Evolutionary conservation across 768 basidiomycete genomes (phyloP).

Genomic region (Ephemerocybe angulata): DNA sequence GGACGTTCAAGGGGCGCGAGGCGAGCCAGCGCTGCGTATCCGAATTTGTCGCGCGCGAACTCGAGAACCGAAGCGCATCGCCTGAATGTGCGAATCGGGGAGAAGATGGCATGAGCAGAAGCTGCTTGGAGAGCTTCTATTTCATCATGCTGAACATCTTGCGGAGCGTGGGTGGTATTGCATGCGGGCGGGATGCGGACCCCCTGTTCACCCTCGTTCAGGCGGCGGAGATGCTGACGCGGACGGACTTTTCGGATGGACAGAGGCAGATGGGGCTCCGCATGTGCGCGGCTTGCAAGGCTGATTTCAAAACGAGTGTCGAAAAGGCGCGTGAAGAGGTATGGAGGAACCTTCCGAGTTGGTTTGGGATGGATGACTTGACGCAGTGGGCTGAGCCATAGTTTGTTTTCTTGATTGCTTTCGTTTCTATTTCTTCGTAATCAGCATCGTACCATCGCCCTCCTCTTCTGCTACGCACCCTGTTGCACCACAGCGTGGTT

Average conservation of each 20-base stretch:
- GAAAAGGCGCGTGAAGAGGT: constrained; percentile 53
- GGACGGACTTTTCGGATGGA: constrained; percentile 69
- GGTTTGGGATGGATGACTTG: constrained; percentile 58
- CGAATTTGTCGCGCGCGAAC: constrained; percentile 53
- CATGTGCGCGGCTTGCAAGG: constrained; percentile 29
- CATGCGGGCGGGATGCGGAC: constrained; percentile 70
- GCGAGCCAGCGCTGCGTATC: constrained; percentile 58
- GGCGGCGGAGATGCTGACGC: constrained; percentile 65
- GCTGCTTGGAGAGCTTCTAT: constrained; percentile 69
- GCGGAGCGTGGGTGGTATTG: constrained; percentile 67
- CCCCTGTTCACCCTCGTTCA: constrained; percentile 67
- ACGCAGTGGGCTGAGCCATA: too few relatives aligned
- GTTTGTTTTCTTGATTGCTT: too few relatives aligned
- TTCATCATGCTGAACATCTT: constrained; percentile 72
- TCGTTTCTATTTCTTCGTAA: too few relatives aligned
- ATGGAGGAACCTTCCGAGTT: constrained; percentile 57
- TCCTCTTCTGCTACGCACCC: too few relatives aligned
- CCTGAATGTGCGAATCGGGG: constrained; percentile 41
- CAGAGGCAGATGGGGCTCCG: constrained; percentile 43
- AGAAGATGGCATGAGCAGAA: constrained; percentile 14
- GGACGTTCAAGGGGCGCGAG: constrained; percentile 63
- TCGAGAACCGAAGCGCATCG: constrained; percentile 48
- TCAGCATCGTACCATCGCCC: too few relatives aligned
- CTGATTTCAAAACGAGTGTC: constrained; percentile 47
- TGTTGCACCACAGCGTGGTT: too few relatives aligned